Evolutionary conservation across 345 rosid genomes (phyloP), one percentile per base, ranked within the genome.

Genomic region (Turnera subulata): DNA sequence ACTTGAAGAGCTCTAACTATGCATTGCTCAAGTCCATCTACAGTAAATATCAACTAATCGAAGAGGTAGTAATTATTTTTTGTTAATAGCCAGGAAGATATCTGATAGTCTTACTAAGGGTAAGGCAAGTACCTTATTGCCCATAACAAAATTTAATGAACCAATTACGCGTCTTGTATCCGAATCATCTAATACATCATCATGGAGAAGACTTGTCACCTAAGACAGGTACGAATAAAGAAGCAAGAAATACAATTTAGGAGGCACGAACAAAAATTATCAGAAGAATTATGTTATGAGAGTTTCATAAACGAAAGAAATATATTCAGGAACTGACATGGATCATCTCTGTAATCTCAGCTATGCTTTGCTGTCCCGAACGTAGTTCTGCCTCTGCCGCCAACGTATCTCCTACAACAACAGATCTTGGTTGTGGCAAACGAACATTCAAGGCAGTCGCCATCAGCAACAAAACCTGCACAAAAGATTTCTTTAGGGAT

Each of bases 151-250:
- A 78, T 86, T 92, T 63, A 86, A 76, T 47, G 97, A 92, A 64
- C 88, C 82, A 73, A 92, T 80, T 56, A 93, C 98, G 46, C 91
- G 95, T 58, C 98, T 82, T 38, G 87, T 86, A 56, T 86, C 83
- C 1, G 98, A 97, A 76, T 86, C 97, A 79, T 92, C 98, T 75
- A 92, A 76, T 38, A 92, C 91, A 71, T 92, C 97, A 71, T 92
- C 97, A 54, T 89, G 98, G 58, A 92, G 91, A 55, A 89, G 90
- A 66, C 95, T 86, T 23, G 97, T 92, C 56, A 89, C 97, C 92
- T 89, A 56, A 63, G 55, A 73, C 50, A 61, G 32, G 46, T 40
- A 53, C 33, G 17, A 47, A 21, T 21, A 37, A 24, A 59, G 32
- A n/a, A n/a, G n/a, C n/a, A n/a, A n/a, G 22, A 56, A 44, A 32